Conservation (phyloP, 2,329 filamentous ascomycete genomes). For the Hirsutella minnesotensis region DNA sequence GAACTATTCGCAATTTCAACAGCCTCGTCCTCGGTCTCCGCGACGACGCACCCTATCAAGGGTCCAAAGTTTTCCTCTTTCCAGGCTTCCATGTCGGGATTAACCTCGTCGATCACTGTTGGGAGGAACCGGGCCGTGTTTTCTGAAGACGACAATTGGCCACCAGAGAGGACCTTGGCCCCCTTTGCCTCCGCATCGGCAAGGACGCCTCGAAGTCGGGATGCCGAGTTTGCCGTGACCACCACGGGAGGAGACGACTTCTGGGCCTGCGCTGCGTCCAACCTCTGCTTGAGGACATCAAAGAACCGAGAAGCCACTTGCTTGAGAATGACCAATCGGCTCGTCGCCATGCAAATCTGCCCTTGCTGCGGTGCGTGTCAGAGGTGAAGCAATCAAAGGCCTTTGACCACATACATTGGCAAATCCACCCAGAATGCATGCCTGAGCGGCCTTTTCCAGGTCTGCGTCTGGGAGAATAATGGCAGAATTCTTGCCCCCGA, state of each 20-base stretch:
- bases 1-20: neutral
- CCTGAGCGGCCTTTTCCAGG: conserved; percentile 30
- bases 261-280: neutral
- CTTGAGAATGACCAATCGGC: conserved; percentile 35
- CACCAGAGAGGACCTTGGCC: neutral
- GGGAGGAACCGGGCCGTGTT: neutral
- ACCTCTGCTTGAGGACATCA: neutral
- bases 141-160: neutral
- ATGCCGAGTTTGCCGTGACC: neutral
- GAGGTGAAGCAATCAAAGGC: neutral
- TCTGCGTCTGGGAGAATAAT: conserved; percentile 33
- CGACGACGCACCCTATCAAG: neutral
- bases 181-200: neutral
- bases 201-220: neutral
- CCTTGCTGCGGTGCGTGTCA: conserved; percentile 23
- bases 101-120: neutral
- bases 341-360: conserved; percentile 63
- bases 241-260: neutral
- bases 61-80: conserved; percentile 1
- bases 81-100: neutral
- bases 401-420: neutral
- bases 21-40: neutral
- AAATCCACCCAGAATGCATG: neutral
- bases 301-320: neutral
- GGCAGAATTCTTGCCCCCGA: conserved; percentile 33